Evolutionary conservation across 2,329 filamentous ascomycete species (phyloP), one percentile per base, ranked within the genome.

Genomic region (Curvularia spicifera): DNA sequence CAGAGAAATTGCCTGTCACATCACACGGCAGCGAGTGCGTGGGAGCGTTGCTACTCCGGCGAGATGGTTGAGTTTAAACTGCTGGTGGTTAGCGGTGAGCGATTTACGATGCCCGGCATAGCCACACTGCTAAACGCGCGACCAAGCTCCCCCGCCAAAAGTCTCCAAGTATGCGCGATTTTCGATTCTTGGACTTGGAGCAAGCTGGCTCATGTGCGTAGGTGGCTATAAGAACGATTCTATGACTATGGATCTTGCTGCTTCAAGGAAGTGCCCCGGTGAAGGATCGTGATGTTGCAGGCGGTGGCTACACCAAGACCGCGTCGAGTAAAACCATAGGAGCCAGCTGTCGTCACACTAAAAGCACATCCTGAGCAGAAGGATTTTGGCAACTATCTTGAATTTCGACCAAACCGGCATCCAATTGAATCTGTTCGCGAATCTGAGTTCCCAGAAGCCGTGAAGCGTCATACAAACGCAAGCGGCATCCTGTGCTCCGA

Each of bases 81-180:
- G 60, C 58, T 65, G 66, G 45, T 56, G 65, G 68, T 63, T 70
- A 70, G 68, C 60, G 22, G 48, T 68, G 66, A 67, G 66, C 64
- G 66, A 68, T 68, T 66, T 67, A 63, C 56, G 53, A 53, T 33
- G 44, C 40, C 50, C 42, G 50, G 54, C 66, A 68, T 60, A 65
- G 66, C 66, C 66, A 57, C 66, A 37, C 55, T 55, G 51, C 39
- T 24, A 51, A 52, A 51, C 49, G 48, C 46, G 26, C 50, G 50
- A 54, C 18, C 40, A 59, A 50, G 53, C 42, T 54, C 47, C 50
- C 35, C 35, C 46, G 45, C 47, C 26, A 44, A 35, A 18, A 35
- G 33, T 44, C 39, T 52, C 57, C 55, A n/a, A 55, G 33, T 12
- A 46, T 52, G 50, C 51, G 46, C 42, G 50, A 53, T 59, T 51